Base-by-base conservation (phyloP, 768 basidiomycete genomes). In the Flagelloscypha sp. region DNA sequence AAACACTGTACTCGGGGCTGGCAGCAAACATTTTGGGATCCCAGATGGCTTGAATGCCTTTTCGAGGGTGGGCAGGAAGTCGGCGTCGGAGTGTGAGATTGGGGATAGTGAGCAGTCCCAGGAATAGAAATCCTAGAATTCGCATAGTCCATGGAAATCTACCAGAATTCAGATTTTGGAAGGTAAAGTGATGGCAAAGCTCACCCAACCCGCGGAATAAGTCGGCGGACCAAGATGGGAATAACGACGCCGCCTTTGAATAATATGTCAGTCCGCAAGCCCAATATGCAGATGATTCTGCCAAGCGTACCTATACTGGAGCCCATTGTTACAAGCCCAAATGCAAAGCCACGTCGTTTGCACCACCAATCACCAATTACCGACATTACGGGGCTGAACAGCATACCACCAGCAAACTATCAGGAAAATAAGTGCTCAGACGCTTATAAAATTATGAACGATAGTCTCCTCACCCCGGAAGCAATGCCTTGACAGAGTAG, bases 61-160 rank as follows among this genome's bases (percentile, higher is more conserved):
- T 25, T 7, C 23, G 7, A 10, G 24, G 6, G 11, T 12, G 7
- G 18, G 16, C 38, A 5, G 3, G 29, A 17, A 3, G 7, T 25
- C 10, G 7, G 20, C 5, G 16, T 10, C 2, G 5, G 36, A 18
- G 4, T 12, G 72, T 68, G 30, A 71, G 32, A 46, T 68, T 71
- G 13, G 59, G 56, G 24, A 66, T 42, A 3, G 55, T 56, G 11
- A 76, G 55, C 3, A 63, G 25, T 10, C 55, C 36, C 5, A 66
- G 36, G 5, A 73, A 38, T 7, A 70, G 61, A 35, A 72, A 68
- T 5, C 62, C 72, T 18, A 74, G 45, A 25, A 65, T 59, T 12
- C 74, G 59, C 59, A 72, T 59, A 0, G 72, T 67, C 74, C 71
- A 75, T 41, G 62, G 52, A 51, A 76, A 76, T 10, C 72, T 75